Conservation (phyloP, 2,329 filamentous ascomycete genomes). For the Fusarium azukiicola region DNA sequence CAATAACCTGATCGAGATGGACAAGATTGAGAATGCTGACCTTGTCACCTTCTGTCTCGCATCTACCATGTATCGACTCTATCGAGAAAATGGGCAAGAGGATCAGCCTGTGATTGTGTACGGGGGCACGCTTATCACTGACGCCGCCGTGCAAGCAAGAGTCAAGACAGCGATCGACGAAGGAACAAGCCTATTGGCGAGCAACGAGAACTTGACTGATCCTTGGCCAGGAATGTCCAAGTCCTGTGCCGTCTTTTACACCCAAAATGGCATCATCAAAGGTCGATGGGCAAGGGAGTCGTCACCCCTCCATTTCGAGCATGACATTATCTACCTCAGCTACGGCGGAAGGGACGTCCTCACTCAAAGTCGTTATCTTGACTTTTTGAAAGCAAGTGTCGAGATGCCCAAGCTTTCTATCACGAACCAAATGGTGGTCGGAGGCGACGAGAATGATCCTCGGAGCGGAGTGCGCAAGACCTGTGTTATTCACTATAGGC, state of each 20-base stretch:
- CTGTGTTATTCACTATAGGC: not conserved
- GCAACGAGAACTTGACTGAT: not conserved
- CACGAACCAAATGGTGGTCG: not conserved
- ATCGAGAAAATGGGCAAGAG: not conserved
- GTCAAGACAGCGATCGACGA: not conserved
- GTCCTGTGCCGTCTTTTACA: conserved; percentile 1
- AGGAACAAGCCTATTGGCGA: not conserved
- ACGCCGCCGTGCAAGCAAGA: not conserved
- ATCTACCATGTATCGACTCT: conserved; percentile 2
- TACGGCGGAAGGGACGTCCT: not conserved
- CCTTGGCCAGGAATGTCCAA: not conserved
- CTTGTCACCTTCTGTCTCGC: conserved; percentile 10
- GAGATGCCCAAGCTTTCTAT: not conserved
- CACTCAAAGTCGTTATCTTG: not conserved
- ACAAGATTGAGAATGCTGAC: conserved; percentile 6
- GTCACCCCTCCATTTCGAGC: not conserved
- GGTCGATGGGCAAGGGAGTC: conserved; percentile 1
- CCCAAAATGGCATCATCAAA: not conserved
- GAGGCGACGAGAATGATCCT: not conserved
- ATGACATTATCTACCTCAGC: not conserved
- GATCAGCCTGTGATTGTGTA: not conserved
- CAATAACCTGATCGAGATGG: not conserved
- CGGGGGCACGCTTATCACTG: not conserved
- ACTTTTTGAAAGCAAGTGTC: not conserved
- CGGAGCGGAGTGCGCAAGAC: not conserved